Evolutionary conservation across 495 filamentous ascomycete species (phyloP), one percentile per base, ranked within the genome.

Genomic region (Hypoxylon perforatum): DNA sequence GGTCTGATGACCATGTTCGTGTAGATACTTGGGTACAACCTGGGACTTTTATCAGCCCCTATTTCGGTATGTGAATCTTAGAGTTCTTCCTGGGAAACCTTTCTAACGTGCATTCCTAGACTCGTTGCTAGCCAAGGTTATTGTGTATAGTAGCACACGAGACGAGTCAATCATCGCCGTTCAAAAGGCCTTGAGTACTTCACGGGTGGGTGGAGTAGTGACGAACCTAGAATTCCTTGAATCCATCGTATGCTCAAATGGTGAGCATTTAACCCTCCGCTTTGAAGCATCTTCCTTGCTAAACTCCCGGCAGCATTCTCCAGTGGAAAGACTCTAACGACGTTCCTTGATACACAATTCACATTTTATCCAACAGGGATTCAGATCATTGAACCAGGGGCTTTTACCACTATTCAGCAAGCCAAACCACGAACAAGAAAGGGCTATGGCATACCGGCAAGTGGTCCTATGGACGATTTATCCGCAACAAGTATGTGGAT

Each of bases 21-120:
- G 81, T 89, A 39, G 87, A 90, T 66, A 88, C 87, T 2, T 90
- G 86, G 86, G 80, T 89, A 4, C 79, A 80, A 35, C 81, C 79
- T 1, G 87, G 87, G 10, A 80, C 81, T 10, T 78, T 78, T 28
- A 77, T 89, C 17, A 81, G 82, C 14, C 77, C 86, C 41, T 77
- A 83, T 63, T 88, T 88, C 60, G 83, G 79, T 82, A 54, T 22
- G 75, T 70, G 15, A 22, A 41, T 11, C 19, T 21, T n/a, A 28
- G 19, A 3, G 9, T 19, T 4, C 3, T 1, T 14, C n/a, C 5
- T 9, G 4, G 10, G 35, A 4, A 36, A 17, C 11, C 25, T 23
- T 17, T 48, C 23, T 63, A 3, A 59, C 23, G 18, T 10, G 14
- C 11, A 45, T 17, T 30, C 14, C 9, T 38, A 82, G 85, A 90